phyloP scores from a whole-genome alignment of 192 early-diverging fungal species.

The Coemansia sp. region DNA sequence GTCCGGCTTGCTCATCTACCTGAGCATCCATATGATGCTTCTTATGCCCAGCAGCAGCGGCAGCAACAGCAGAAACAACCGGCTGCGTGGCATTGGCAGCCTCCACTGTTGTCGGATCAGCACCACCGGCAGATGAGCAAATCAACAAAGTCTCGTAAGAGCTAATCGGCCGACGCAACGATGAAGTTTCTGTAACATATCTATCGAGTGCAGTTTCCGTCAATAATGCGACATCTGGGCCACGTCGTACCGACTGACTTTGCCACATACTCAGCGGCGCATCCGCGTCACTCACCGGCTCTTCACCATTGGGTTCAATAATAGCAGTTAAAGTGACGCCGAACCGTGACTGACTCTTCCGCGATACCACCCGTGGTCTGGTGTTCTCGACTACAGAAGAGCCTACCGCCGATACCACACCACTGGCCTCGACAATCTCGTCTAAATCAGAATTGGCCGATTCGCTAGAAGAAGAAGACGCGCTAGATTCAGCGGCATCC shows the following conservation, averaged over 20 bases:
- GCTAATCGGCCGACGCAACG: conserved; percentile 31
- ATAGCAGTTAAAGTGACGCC: conserved; percentile 43
- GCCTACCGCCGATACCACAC: conserved; percentile 20
- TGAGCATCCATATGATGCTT: conserved; percentile 7
- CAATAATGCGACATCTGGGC: conserved; percentile 2
- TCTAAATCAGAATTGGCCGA: conserved; percentile 10
- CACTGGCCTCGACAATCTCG: conserved; percentile 46
- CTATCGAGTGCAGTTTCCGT: conserved; percentile 46
- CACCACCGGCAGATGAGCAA: neutral
- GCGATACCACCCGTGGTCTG: conserved; percentile 42
- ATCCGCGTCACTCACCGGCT: neutral
- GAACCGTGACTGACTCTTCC: conserved; percentile 48
- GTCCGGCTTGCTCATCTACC: conserved; percentile 27
- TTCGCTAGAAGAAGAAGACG: too few species aligned
- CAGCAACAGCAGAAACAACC: too few species aligned
- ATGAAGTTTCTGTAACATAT: conserved; percentile 23
- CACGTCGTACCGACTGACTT: neutral
- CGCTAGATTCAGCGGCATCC: neutral
- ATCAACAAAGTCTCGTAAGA: conserved; percentile 45
- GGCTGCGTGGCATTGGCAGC: neutral
- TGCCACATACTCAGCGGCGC: conserved; percentile 6
- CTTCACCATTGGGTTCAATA: conserved; percentile 5
- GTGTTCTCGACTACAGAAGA: neutral
- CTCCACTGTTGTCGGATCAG: neutral
- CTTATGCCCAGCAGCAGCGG: neutral